Conservation (phyloP, 805 yeast species). For the Ogataea paradorogensis region DNA sequence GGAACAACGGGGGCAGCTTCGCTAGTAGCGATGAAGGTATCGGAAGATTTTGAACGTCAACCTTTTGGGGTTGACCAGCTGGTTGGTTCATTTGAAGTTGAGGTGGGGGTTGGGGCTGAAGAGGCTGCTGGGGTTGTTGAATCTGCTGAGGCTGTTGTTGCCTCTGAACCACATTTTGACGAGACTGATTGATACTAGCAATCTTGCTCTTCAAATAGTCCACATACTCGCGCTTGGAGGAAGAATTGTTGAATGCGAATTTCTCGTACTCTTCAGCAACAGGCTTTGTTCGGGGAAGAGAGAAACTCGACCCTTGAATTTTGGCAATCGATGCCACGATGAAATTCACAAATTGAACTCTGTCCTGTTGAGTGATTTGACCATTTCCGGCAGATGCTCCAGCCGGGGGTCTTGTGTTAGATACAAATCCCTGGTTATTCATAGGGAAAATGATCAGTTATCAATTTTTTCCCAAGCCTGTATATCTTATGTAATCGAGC, state of each 20-base stretch:
- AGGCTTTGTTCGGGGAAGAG: slow-evolving; percentile 41
- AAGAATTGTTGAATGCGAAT: slow-evolving; percentile 57
- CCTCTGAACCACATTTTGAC: slow-evolving; percentile 22
- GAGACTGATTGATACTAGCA: slow-evolving; percentile 37
- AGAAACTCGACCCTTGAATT: slow-evolving; percentile 32
- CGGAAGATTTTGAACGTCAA: slow-evolving; percentile 58
- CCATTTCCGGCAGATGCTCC: slow-evolving; percentile 6
- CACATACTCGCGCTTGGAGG: slow-evolving; percentile 55
- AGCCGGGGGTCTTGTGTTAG: slow-evolving; percentile 3
- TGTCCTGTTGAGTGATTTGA: slow-evolving; percentile 30
- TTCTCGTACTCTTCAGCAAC: slow-evolving; percentile 73
- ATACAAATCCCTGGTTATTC: slow-evolving; percentile 12
- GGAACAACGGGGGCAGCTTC: slow-evolving; percentile 66
- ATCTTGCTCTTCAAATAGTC: slow-evolving; percentile 43
- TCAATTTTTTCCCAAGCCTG: slow-evolving; percentile 9
- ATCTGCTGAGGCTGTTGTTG: slow-evolving; percentile 25
- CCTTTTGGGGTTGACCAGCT: slow-evolving; percentile 17
- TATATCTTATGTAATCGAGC: slow-evolving; percentile 5
- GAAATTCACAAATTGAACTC: slow-evolving; percentile 32
- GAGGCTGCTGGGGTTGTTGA: slow-evolving; percentile 26
- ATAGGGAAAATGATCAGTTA: slow-evolving; percentile 7
- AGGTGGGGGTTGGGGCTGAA: slow-evolving; percentile 27
- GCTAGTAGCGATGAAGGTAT: slow-evolving; percentile 68
- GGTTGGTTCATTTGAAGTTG: slow-evolving; percentile 15
- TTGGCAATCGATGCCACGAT: slow-evolving; percentile 33